phyloP scores from a whole-genome alignment of 2,329 filamentous ascomycete species.

The Fusarium nelsonii region DNA sequence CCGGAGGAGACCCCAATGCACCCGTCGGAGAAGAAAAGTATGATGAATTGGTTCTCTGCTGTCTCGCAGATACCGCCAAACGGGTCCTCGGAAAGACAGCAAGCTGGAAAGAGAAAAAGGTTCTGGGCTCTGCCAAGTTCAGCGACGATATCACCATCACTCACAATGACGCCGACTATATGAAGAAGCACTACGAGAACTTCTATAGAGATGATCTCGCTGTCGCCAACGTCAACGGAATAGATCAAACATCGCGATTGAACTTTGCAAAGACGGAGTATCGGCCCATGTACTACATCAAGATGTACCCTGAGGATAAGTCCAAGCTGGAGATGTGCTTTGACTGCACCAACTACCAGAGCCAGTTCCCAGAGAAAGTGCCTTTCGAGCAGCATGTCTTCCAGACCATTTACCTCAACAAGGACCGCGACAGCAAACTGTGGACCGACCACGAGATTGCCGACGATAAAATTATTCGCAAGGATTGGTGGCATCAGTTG shows the following conservation, averaged over 20 bases:
- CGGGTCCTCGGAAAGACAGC: slow-evolving; percentile 25
- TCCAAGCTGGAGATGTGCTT: slow-evolving; percentile 37
- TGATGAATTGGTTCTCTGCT: slow-evolving; percentile 32
- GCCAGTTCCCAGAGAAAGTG: slow-evolving; percentile 35
- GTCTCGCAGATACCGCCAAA: slow-evolving; percentile 32
- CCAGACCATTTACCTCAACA: slow-evolving; percentile 68
- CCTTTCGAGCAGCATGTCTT: slow-evolving; percentile 53
- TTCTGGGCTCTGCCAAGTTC: slow-evolving; percentile 29
- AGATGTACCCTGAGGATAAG: slow-evolving; percentile 37
- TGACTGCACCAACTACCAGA: slow-evolving; percentile 37
- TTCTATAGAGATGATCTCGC: slow-evolving; percentile 32
- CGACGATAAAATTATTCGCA: slow-evolving; percentile 32
- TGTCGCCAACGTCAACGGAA: slow-evolving; percentile 22
- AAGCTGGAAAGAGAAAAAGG: slow-evolving; percentile 34
- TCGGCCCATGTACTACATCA: slow-evolving; percentile 39
- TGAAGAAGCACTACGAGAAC: slow-evolving; percentile 39
- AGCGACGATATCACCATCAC: slow-evolving; percentile 34
- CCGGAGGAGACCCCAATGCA: slow-evolving; percentile 23
- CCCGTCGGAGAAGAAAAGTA: slow-evolving; percentile 24
- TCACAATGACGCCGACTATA: slow-evolving; percentile 31
- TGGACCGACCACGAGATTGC: slow-evolving; percentile 31
- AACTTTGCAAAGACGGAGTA: slow-evolving; percentile 32
- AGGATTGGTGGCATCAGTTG: slow-evolving; percentile 37
- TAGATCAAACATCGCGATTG: slow-evolving; percentile 22
- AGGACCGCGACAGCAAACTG: slow-evolving; percentile 27